A percentile compares a stretch with the other conserved stretches of the same genome.
These are phyloP conservation scores for Penicillium odoratum DNA, from an alignment of 495 filamentous ascomycete genomes.

Conservation along the genomic window DNA sequence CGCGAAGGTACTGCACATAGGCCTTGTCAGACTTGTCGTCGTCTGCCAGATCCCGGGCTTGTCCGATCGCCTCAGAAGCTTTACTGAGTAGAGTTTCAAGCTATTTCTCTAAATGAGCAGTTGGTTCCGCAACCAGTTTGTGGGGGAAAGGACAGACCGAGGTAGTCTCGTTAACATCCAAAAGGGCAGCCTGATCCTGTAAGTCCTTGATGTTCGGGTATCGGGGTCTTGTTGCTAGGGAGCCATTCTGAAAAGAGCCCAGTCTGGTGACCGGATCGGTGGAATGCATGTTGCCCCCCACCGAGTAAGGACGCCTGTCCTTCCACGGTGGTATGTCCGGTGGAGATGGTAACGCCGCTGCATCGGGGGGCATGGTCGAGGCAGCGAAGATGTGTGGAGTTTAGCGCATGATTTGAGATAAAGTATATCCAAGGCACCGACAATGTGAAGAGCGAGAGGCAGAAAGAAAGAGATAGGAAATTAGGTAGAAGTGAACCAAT, in stretches of 20 bases:
- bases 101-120: conserved; percentile 30
- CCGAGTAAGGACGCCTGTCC: conserved; percentile 32
- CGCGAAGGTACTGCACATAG: conserved; percentile 76
- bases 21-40: conserved; percentile 60
- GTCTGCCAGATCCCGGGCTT: conserved; percentile 36
- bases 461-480: conserved; percentile 16
- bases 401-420: conserved; percentile 30
- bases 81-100: conserved; percentile 34
- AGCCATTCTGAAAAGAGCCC: conserved; percentile 28
- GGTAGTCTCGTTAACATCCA: conserved; percentile 42
- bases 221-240: conserved; percentile 26
- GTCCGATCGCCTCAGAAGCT: conserved; percentile 39
- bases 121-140: conserved; percentile 2
- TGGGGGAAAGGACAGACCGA: conserved; percentile 36
- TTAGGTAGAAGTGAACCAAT: conserved; percentile 9
- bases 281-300: conserved; percentile 34
- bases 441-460: conserved; percentile 3
- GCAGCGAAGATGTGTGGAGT: conserved; percentile 12
- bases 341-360: conserved; percentile 44
- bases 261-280: conserved; percentile 28
- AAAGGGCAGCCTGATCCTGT: conserved; percentile 47
- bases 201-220: conserved; percentile 78
- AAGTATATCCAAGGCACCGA: conserved; percentile 9
- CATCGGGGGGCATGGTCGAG: conserved; percentile 46
- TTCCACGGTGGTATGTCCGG: conserved; percentile 40